Evolutionary conservation across 2,329 filamentous ascomycete species (phyloP), one percentile per base, ranked within the genome.

Genomic region (Colletotrichum somersetense): DNA sequence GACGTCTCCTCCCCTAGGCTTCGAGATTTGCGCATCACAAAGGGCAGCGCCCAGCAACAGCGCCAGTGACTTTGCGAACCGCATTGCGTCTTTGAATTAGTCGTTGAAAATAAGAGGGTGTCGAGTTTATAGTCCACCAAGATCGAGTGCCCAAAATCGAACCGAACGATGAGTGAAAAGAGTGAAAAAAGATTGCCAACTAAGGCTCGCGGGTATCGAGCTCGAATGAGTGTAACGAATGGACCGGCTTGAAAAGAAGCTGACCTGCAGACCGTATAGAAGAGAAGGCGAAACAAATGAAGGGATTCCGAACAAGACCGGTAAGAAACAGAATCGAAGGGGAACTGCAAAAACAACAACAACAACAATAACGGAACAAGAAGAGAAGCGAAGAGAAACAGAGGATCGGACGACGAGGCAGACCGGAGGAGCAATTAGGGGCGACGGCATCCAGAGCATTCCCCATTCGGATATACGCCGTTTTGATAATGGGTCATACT

Each of bases 21-120:
- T 75, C 52, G 65, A 66, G 20, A 75, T 72, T 40, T 75, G 73
- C n/a, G 75, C 75, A 10, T 72, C 58, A 35, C 58, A 62, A 23
- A 73, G 62, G 14, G 73, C 59, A 14, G 63, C 33, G 48, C 69
- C 61, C 7, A 73, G 40, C 3, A 74, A 52, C 30, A 75, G 33
- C 30, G 35, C 63, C 38, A 73, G n/a, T 12, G 74, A 62, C 48
- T 71, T 71, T 23, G 63, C 53, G 35, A 67, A 63, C 8, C 50
- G 56, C 74, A 75, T 75, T n/a, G 53, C 68, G 40, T 58, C 16
- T 26, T 23, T 5, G 42, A 38, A 14, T 12, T 59, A 20, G 56
- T 11, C 12, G 55, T 73, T 26, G 53, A 53, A 38, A 50, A 23
- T 33, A 20, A 57, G 18, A 42, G 18, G 16, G 14, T 20, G 48